phyloP scores from a whole-genome alignment of 2,329 filamentous ascomycete genomes.

The Calonectria ilicicola region DNA sequence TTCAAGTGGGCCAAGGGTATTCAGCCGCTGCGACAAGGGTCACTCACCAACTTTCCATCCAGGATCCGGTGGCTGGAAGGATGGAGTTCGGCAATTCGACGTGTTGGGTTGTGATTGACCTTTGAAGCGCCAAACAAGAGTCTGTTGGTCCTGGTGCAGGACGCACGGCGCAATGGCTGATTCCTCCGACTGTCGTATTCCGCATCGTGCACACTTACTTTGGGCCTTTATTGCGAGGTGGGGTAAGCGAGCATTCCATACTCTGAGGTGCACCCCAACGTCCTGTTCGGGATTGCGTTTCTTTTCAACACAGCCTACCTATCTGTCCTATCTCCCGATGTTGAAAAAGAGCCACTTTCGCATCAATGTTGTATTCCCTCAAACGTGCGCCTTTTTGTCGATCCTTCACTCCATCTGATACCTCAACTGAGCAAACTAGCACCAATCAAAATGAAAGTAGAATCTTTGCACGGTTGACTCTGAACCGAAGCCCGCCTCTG shows the following conservation, averaged over 20 bases:
- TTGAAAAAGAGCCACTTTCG: no score
- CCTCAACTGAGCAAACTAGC: no score
- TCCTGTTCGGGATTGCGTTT: not conserved
- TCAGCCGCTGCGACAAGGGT: not conserved
- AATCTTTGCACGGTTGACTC: not conserved
- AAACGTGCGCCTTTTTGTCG: no score
- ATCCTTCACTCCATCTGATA: no score
- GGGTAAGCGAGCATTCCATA: no score
- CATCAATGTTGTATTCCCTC: no score
- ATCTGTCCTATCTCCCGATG: not conserved
- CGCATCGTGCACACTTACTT: not conserved
- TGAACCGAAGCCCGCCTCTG: not conserved
- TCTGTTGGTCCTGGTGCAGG: not conserved
- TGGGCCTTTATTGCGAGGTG: no score
- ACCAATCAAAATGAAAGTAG: not conserved
- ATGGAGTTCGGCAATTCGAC: not conserved
- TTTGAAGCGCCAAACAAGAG: not conserved
- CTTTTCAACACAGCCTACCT: not conserved
- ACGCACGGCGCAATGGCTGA: not conserved
- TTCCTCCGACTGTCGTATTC: not conserved
- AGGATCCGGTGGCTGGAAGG: not conserved
- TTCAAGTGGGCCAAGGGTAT: conserved; percentile 1
- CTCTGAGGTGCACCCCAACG: no score
- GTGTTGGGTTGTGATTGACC: not conserved
- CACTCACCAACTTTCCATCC: not conserved